phyloP scores from a whole-genome alignment of 2,329 filamentous ascomycete genomes.

The Aphanoascus verrucosus region DNA sequence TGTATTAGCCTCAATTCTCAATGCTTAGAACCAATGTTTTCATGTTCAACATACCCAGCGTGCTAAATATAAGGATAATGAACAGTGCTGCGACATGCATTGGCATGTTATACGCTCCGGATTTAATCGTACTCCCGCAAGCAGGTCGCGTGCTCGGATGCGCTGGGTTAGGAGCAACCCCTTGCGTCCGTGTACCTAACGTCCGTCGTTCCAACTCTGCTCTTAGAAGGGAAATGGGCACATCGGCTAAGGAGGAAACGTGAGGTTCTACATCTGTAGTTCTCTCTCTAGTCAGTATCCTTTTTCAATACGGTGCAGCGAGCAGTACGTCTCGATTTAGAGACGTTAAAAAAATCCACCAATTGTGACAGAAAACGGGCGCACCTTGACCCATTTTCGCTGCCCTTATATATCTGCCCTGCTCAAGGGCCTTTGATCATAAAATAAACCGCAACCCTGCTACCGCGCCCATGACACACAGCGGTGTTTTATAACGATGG shows the following conservation, averaged over 20 bases:
- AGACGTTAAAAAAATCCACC: no score
- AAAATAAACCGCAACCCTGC: not conserved
- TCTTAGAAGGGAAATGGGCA: constrained; percentile 27
- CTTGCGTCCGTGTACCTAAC: not conserved
- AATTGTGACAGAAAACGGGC: not conserved
- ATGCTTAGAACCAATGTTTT: not conserved
- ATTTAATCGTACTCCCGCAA: constrained; percentile 28
- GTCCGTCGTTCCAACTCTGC: constrained; percentile 23
- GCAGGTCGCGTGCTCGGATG: constrained; percentile 18
- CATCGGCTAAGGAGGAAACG: constrained; percentile 20
- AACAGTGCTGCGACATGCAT: constrained; percentile 58
- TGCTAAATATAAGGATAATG: constrained; percentile 49
- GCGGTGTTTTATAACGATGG: no score
- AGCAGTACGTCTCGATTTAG: not conserved
- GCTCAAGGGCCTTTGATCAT: not conserved
- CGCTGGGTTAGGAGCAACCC: not conserved
- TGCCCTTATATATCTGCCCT: not conserved
- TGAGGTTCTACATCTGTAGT: not conserved
- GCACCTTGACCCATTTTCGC: not conserved
- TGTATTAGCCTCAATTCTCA: not conserved
- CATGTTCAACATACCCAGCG: constrained; percentile 27
- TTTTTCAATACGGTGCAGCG: not conserved
- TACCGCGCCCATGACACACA: not conserved
- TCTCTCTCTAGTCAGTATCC: not conserved
- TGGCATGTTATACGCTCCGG: constrained; percentile 50